Evolutionary conservation across 768 basidiomycete species (phyloP), one percentile per base, ranked within the genome.

Genomic region (Rhodocollybia butyracea): DNA sequence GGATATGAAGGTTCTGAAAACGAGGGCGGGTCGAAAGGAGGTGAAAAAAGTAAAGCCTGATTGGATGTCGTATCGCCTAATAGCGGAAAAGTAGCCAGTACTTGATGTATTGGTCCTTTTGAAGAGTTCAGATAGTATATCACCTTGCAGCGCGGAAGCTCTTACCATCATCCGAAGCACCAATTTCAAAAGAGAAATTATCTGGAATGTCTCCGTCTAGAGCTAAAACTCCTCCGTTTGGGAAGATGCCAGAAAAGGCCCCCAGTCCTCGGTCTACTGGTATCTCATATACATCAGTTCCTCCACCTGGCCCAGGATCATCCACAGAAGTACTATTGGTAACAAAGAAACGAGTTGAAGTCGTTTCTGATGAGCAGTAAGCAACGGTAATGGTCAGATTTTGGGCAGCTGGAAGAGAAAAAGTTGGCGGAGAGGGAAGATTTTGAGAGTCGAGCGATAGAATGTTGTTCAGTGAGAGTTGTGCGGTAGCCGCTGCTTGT

Each of bases 1-100:
- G 91, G 91, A 63, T 79, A 93, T 24, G 68, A 70, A 1, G 87
- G 83, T 38, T 67, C 59, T 5, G 61, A 51, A 1, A 59, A 26
- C 1, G 63, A 57, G 11, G 72, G 57, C 0, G 70, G 54, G 6
- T 70, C 60, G 57, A 84, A 84, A 0, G 79, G 68, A 7, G 81
- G 79, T 0, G 91, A 92, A 67, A 89, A 90, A 11, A 92, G 62
- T 27, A 93, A 67, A 0, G 82, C 88, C 64, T 89, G 83, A 48
- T 84, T 88, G 5, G 84, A 71, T 2, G 89, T 89, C 1, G 88
- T 84, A 65, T 93, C 91, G 2, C 87, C 88, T 2, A 91, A 70
- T 5, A 88, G 67, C 1, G 88, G 88, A 1, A 78, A 62, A 10
- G 61, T 60, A 17, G 67, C 54, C 11, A 81, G 62, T 5, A 68